Percentiles rank a stretch among this genome's conserved stretches.
Conservation (phyloP, 2,329 filamentous ascomycete species). For the Ampelomyces quisqualis region DNA sequence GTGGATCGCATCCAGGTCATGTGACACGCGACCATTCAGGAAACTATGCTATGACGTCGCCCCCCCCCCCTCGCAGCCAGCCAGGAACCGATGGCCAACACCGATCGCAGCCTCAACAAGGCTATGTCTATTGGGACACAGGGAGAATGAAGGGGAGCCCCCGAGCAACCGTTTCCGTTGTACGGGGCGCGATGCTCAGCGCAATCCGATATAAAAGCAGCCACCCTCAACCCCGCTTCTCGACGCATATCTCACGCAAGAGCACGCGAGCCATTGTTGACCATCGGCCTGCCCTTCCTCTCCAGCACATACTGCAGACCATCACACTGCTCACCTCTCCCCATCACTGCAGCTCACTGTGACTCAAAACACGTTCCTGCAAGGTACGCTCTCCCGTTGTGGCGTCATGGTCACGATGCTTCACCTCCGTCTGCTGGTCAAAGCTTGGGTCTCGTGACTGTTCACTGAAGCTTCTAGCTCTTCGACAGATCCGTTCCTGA, state of each 20-base stretch:
- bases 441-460: conserved; percentile 40
- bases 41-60: conserved; percentile 14
- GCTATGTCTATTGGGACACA: conserved; percentile 2
- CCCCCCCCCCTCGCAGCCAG: conserved; percentile 4
- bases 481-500: conserved; percentile 28
- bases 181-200: conserved; percentile 4
- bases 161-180: conserved; percentile 11
- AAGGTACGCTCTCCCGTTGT: conserved; percentile 26
- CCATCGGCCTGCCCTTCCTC: conserved; percentile 16
- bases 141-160: conserved; percentile 9
- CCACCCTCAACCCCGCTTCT: conserved; percentile 18
- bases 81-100: conserved; percentile 11
- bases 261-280: conserved; percentile 17
- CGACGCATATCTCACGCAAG: conserved; percentile 7
- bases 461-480: conserved; percentile 33
- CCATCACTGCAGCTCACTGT: conserved; percentile 9
- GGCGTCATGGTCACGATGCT: conserved; percentile 16
- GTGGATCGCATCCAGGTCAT: too few species aligned
- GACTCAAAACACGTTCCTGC: conserved; percentile 20
- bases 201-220: conserved; percentile 18
- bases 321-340: neutral
- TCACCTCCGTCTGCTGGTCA: conserved; percentile 28
- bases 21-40: conserved; percentile 14
- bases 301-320: conserved; percentile 4
- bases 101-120: conserved; percentile 4